Conservation (phyloP, 441 rosid species). For the Gossypium trilobum region DNA sequence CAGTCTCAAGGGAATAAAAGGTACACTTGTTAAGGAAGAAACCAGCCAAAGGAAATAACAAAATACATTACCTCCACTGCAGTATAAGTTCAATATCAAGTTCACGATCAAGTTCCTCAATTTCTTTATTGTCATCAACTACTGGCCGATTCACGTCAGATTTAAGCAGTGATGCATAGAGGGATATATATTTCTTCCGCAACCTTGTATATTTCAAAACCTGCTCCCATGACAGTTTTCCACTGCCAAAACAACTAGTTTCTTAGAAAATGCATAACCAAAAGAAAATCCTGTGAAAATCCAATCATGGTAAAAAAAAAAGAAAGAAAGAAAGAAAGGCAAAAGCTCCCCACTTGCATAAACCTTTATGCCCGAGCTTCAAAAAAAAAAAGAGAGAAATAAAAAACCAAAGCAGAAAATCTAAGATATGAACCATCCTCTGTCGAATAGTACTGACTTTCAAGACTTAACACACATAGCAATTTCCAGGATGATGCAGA, state of each 20-base stretch:
- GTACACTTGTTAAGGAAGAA: background rate
- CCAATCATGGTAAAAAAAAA: no score
- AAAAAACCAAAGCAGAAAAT: background rate
- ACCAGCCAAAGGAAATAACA: background rate
- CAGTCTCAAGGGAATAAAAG: background rate
- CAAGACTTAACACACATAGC: background rate
- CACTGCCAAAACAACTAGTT: slow-evolving; percentile 55
- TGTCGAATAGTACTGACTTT: background rate
- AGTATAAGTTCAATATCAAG: slow-evolving; percentile 86
- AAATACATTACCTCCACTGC: slow-evolving; percentile 80
- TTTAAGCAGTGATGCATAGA: slow-evolving; percentile 81
- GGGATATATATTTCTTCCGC: slow-evolving; percentile 79
- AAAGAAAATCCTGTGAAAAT: background rate
- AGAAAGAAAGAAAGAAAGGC: background rate
- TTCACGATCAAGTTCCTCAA: slow-evolving; percentile 73
- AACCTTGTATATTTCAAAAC: slow-evolving; percentile 61
- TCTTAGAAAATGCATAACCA: slow-evolving; percentile 25
- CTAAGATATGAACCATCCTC: background rate
- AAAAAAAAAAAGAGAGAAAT: background rate
- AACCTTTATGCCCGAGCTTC: background rate
- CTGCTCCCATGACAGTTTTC: slow-evolving; percentile 91
- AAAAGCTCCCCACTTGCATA: background rate
- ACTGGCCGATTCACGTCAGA: slow-evolving; percentile 53
- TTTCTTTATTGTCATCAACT: slow-evolving; percentile 73
- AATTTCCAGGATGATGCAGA: background rate